Conservation (phyloP, 2,329 filamentous ascomycete species). For the Hypoxylon sp. region DNA sequence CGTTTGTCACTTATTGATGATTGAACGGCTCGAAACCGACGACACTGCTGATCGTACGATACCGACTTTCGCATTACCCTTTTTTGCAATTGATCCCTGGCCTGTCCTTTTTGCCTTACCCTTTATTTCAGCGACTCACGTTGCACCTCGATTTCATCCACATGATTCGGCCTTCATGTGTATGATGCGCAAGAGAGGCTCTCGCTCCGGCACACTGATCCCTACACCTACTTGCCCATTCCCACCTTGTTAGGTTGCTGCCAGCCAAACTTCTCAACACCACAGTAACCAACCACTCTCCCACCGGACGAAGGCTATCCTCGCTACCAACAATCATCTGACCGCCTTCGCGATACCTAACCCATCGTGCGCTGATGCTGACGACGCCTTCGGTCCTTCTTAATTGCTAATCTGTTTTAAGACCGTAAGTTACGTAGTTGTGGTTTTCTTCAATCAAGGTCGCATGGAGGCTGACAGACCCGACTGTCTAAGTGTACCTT, state of each 20-base stretch:
- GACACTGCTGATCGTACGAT: conserved; percentile 36
- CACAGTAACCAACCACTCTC: conserved; percentile 26
- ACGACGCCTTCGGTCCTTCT: conserved; percentile 42
- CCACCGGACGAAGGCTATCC: conserved; percentile 29
- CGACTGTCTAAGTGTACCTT: conserved; percentile 5
- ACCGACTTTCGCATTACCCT: conserved; percentile 25
- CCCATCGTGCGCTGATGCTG: conserved; percentile 38
- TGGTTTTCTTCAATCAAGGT: conserved; percentile 1
- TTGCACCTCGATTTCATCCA: conserved; percentile 27
- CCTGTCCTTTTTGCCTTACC: conserved; percentile 21
- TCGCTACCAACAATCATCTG: conserved; percentile 30
- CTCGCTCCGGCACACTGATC: conserved; percentile 27
- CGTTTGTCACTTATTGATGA: conserved; percentile 18
- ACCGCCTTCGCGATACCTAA: conserved; percentile 35
- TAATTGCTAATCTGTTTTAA: conserved; percentile 21
- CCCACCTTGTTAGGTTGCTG: conserved; percentile 19
- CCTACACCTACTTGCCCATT: conserved; percentile 29
- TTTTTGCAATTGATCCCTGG: conserved; percentile 24
- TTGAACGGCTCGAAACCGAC: conserved; percentile 13
- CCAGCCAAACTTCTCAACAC: conserved; percentile 19
- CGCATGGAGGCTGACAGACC: conserved; percentile 22
- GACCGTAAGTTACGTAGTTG: conserved; percentile 19
- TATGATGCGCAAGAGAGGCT: conserved; percentile 37
- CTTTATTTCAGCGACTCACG: conserved; percentile 29
- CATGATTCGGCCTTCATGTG: conserved; percentile 45